Evolutionary conservation across 1,284 basidiomycete species (phyloP), one percentile per base, ranked within the genome.

Genomic region (Neonothopanus nambi): DNA sequence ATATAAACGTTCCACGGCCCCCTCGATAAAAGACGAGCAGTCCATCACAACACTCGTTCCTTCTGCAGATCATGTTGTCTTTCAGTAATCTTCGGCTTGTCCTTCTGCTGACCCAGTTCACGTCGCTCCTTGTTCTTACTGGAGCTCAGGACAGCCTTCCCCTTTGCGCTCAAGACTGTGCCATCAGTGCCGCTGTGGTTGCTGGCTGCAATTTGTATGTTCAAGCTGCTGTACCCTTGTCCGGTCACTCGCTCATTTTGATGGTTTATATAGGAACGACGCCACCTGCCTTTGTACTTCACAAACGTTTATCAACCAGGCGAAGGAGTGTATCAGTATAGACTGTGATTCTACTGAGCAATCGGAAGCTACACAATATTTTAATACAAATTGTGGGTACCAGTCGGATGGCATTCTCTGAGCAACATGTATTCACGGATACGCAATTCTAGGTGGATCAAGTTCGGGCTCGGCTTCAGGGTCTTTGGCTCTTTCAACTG

Each of bases 331-430:
- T 37, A 20, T 48, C 15, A 18, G 28, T 24, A 17, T 39, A 8
- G 47, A 48, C 35, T 48, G 47, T 37, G 28, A 36, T 9, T 24
- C 47, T 39, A 15, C 47, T 39, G 47, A 48, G 40, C 36, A 48
- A 12, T 23, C 30, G n/a, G 47, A 48, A 17, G 47, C 33, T 5
- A 39, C 1, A 1, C n/a, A 20, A 5, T 48, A 48, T 26, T 48
- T 39, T 37, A 35, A 48, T 48, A 24, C 35, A 3, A 23, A 7
- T 12, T 48, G 47, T 15, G 47, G n/a, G n/a, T n/a, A n/a, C 12
- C n/a, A 24, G 47, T 48, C 26, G 4, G 37, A 18, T 11, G 5
- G 15, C 12, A 7, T 9, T 20, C 13, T 48, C 33, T 45, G 5
- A 13, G 8, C 41, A n/a, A n/a, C n/a, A n/a, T n/a, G n/a, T n/a